Percentiles rank a stretch among this genome's conserved stretches.
phyloP scores from a whole-genome alignment of 2,329 filamentous ascomycete species.

The Tolypocladium ophioglossoides region DNA sequence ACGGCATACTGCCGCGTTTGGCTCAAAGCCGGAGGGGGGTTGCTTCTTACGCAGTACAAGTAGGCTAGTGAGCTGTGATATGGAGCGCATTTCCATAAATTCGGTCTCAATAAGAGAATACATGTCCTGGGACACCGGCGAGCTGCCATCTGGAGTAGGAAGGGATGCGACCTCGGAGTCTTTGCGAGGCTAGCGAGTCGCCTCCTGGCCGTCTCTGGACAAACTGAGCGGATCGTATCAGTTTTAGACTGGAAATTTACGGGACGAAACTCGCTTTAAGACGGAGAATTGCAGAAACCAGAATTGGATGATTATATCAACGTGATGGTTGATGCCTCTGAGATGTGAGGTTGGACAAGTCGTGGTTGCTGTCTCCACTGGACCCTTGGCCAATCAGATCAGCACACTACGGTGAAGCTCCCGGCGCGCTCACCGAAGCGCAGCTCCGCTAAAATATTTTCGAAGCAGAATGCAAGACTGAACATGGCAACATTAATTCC shows the following conservation, averaged over 20 bases:
- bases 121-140: not conserved
- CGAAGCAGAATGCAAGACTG: not conserved
- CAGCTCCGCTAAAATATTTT: slow-evolving; percentile 7
- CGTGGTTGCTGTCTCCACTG: not conserved
- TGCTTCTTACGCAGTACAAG: not conserved
- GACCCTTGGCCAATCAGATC: slow-evolving; percentile 5
- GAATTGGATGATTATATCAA: not conserved
- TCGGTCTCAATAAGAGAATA: not conserved
- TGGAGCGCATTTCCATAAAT: not conserved
- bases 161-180: not conserved
- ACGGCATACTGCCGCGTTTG: slow-evolving; percentile 2
- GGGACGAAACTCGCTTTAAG: not conserved
- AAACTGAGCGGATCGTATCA: too few relatives aligned
- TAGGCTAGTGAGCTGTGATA: not conserved
- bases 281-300: not conserved
- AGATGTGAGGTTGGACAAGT: not conserved
- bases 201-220: not conserved
- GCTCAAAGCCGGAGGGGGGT: not conserved
- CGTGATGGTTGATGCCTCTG: not conserved
- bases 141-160: not conserved
- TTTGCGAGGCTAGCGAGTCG: not conserved
- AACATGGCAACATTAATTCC: not conserved
- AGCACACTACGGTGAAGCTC: not conserved
- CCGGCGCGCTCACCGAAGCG: not conserved
- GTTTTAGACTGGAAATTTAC: not conserved